Evolutionary conservation across 345 rosid species (phyloP).

Genomic region (Salix koriyanagi): DNA sequence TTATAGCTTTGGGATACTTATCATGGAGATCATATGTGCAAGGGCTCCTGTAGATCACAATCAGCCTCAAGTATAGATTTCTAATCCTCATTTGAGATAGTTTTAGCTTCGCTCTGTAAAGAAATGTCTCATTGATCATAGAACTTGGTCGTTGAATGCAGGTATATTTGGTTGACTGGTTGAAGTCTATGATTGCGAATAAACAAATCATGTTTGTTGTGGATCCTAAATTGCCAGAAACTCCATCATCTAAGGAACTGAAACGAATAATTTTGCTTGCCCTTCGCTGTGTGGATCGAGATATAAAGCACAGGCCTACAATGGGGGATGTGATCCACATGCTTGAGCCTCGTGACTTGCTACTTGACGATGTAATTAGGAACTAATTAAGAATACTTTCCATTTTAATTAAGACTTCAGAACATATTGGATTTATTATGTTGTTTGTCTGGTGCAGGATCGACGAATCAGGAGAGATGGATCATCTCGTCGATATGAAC

Average conservation of each 20-base stretch:
- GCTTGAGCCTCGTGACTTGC: constrained; percentile 67
- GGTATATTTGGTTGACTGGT: constrained; percentile 59
- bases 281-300: constrained; percentile 64
- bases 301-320: constrained; percentile 50
- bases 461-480: constrained; percentile 14
- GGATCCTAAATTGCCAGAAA: constrained; percentile 54
- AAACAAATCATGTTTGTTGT: constrained; percentile 40
- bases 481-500: constrained; percentile 7
- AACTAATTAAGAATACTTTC: background rate
- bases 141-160: constrained; percentile 11
- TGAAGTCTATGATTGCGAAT: constrained; percentile 59
- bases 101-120: background rate
- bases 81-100: background rate
- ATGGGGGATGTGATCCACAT: constrained; percentile 75
- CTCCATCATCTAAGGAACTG: constrained; percentile 54
- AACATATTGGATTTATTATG: background rate
- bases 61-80: constrained; percentile 38
- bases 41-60: constrained; percentile 46
- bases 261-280: constrained; percentile 59
- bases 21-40: constrained; percentile 71
- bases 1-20: constrained; percentile 62
- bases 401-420: background rate
- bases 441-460: constrained; percentile 27
- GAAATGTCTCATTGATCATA: background rate
- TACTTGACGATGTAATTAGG: constrained; percentile 42